Evolutionary conservation across 2,329 filamentous ascomycete genomes (phyloP), one percentile per base, ranked within the genome.

Genomic region (Nakataea oryzae): DNA sequence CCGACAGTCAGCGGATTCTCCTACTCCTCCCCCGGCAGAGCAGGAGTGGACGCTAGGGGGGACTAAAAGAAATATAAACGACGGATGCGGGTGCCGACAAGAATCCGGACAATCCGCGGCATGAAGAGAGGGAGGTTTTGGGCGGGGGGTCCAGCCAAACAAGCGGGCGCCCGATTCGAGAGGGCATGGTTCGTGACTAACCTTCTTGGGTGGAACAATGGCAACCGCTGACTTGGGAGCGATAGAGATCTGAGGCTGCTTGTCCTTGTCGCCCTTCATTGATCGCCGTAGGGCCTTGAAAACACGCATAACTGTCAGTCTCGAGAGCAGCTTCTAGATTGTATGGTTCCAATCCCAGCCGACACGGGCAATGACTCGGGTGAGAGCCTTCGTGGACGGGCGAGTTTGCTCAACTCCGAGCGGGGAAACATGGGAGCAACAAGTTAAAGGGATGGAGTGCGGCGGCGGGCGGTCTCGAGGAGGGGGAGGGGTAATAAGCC

Each of bases 161-260:
- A n/a, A n/a, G 41, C 41, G 41, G n/a, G 21, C 41, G 41, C 41
- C 41, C 41, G 41, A 50, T 17, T 50, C 62, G 55, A 58, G 57
- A 57, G 27, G 54, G 54, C 57, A 63, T 50, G 30, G 11, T 60
- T 62, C 63, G 62, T 50, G n/a, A 79, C 79, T 69, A 74, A 96
- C 91, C 87, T 96, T 96, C 77, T 96, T 96, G 1, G 93, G 93
- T 61, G 93, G 91, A 29, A 95, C 85, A 71, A 96, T 96, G 61
- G 92, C 91, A 67, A 93, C 85, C 54, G 91, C 89, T 62, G 92
- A 89, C 75, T 96, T 96, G 66, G 89, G 88, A 21, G 88, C 86
- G 68, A 96, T 89, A 63, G 89, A 88, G 68, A 90, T 82, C 72
- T 90, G 88, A 67, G 86, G 82, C 66, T 86, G 85, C 73, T 87